A percentile compares a stretch with the other conserved stretches of the same genome.
phyloP scores from a whole-genome alignment of 2,329 filamentous ascomycete genomes.

The Fusarium caatingaense region DNA sequence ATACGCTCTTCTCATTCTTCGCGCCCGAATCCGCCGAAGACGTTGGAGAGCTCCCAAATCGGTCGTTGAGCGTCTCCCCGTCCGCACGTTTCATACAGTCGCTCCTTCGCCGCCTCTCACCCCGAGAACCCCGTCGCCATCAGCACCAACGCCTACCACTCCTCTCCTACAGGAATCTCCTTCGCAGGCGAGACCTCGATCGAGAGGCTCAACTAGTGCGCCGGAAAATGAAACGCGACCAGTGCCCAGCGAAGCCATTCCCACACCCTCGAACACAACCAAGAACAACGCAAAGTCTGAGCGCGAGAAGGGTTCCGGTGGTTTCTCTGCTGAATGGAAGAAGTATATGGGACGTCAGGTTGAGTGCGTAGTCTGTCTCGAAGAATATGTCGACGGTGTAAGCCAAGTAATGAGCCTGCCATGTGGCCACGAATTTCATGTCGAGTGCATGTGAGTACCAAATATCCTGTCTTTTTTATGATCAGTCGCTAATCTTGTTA shows the following conservation, averaged over 20 bases:
- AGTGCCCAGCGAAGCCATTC: conserved; percentile 56
- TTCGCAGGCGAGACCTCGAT: conserved; percentile 68
- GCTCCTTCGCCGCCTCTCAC: conserved; percentile 66
- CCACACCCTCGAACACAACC: conserved; percentile 51
- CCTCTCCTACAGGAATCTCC: conserved; percentile 76
- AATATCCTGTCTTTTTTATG: neutral
- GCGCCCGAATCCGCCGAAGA: conserved; percentile 87
- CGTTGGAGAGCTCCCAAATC: conserved; percentile 98
- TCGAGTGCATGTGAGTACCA: conserved; percentile 91
- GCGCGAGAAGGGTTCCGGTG: conserved; percentile 61
- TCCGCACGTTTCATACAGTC: conserved; percentile 94
- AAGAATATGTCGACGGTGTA: conserved; percentile 95
- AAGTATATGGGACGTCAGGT: conserved; percentile 76
- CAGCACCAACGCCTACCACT: conserved; percentile 77
- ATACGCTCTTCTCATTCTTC: conserved; percentile 86
- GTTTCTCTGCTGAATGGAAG: conserved; percentile 66
- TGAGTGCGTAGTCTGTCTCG: conserved; percentile 95
- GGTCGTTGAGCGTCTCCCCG: conserved; percentile 92
- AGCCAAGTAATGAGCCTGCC: conserved; percentile 96
- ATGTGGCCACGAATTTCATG: conserved; percentile 98
- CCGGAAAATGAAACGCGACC: conserved; percentile 62
- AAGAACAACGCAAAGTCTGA: conserved; percentile 51
- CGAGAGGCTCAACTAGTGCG: conserved; percentile 72
- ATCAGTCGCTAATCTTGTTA: conserved; percentile 30
- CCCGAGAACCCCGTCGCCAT: conserved; percentile 70